Evolutionary conservation across 352 stramenopile genomes (phyloP), one percentile per base, ranked within the genome.

Genomic region (Pythium periplocum): DNA sequence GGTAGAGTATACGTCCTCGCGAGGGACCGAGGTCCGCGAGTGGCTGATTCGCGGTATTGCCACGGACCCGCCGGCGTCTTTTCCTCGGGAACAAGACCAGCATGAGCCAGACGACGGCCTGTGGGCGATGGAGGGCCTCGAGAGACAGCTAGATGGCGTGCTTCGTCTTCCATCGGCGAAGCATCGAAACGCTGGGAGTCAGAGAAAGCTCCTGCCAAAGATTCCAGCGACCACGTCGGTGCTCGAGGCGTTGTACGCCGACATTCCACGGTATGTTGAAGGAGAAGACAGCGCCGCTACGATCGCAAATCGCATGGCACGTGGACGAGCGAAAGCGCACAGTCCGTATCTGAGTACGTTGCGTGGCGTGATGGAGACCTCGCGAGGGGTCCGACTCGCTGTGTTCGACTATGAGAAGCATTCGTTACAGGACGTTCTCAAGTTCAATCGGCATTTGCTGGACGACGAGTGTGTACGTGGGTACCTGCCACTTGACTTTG

Each of bases 331-430:
- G 10, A 69, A 51, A 9, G 33, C 66, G 2, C 55, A 44, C 2
- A 68, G 39, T 32, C 31, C 61, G 3, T 73, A 80, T 10, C 56
- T 87, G 11, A 64, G 62, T 7, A 45, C 53, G 2, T 34, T 90
- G 6, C 60, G 67, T 9, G 79, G 79, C 0, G 45, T 90, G 0
- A 57, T 77, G 35, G 46, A 49, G 33, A 44, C 41, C 3, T 32
- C 46, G 42, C 42, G 48, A n/a, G 33, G 41, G 0, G 39, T 55
- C 5, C 34, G 59, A 48, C 64, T 88, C 35, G 73, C 68, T 1
- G 65, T 93, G 11, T 81, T 87, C 39, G 80, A 88, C 33, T 89
- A 91, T 55, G 66, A 86, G 43, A 45, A 65, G 3, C 69, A 86
- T 45, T 80, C 78, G n/a, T 52, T 91, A 4, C 75, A 78, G 12